Evolutionary conservation across 2,329 filamentous ascomycete species (phyloP).

Genomic region (Colletotrichum nymphaeae): DNA sequence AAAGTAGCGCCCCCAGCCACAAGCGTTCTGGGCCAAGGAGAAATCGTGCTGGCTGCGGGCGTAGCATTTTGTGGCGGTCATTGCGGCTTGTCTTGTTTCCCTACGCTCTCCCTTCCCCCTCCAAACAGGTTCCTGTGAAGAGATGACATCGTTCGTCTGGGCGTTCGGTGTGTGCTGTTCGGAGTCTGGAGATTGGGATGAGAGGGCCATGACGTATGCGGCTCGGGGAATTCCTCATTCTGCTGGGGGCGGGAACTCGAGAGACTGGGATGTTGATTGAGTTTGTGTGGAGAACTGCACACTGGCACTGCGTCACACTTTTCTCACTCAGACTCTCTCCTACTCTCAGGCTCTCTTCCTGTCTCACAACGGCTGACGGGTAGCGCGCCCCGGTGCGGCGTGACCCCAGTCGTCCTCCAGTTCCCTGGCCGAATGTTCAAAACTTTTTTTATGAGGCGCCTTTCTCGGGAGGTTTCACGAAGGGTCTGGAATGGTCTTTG

Average conservation of each 20-base stretch:
- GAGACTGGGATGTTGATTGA: slow-evolving; percentile 9
- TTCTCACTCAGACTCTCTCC: not conserved
- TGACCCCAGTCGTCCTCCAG: not conserved
- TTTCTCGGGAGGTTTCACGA: slow-evolving; percentile 13
- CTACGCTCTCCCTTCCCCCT: not conserved
- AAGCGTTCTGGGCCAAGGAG: not conserved
- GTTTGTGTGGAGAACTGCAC: slow-evolving; percentile 16
- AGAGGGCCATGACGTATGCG: slow-evolving; percentile 30
- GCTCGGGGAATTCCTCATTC: slow-evolving; percentile 22
- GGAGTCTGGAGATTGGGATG: not conserved
- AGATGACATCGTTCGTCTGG: slow-evolving; percentile 27
- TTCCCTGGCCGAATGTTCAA: not conserved
- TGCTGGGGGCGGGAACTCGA: not conserved
- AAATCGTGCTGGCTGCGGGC: slow-evolving; percentile 26
- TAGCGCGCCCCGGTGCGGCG: slow-evolving; percentile 17
- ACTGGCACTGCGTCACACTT: slow-evolving; percentile 26
- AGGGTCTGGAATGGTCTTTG: slow-evolving; percentile 22
- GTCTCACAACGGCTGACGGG: slow-evolving; percentile 3
- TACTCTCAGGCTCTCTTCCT: not conserved
- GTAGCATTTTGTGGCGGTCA: not conserved
- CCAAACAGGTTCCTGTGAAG: slow-evolving; percentile 27
- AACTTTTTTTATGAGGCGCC: not conserved
- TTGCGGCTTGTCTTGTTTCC: slow-evolving; percentile 27
- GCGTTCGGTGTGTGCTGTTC: too few species aligned
- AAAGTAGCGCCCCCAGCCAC: slow-evolving; percentile 10